phyloP scores from a whole-genome alignment of 345 rosid species.

The Lepidium sativum region DNA sequence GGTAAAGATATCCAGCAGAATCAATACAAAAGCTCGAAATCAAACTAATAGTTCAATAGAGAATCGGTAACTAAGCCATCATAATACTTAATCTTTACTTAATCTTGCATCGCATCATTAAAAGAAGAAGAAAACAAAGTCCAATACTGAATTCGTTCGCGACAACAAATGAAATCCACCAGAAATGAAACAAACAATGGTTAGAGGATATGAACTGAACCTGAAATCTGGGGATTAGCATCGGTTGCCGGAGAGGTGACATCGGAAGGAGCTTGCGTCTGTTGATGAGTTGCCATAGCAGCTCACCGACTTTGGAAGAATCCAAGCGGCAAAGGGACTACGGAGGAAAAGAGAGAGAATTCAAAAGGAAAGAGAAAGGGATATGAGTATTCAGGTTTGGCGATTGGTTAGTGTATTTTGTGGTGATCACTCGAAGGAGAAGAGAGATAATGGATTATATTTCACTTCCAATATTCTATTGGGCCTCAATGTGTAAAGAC shows the following conservation, averaged over 20 bases:
- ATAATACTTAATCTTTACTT: neutral
- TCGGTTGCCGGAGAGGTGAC: slow-evolving; percentile 3
- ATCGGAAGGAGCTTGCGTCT: slow-evolving; percentile 19
- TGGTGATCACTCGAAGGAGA: neutral
- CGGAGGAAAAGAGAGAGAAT: neutral
- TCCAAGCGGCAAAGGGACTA: neutral
- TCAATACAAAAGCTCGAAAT: neutral
- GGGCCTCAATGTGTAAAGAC: neutral
- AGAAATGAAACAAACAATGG: neutral
- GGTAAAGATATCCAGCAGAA: neutral
- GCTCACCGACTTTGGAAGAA: slow-evolving; percentile 14
- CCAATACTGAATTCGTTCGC: neutral
- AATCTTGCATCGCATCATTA: neutral
- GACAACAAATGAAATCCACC: neutral
- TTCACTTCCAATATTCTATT: neutral
- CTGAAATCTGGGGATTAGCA: slow-evolving; percentile 12
- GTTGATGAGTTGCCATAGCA: slow-evolving; percentile 31
- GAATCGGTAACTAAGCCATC: neutral
- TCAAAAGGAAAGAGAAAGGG: neutral
- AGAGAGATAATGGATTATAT: neutral
- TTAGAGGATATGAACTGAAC: neutral
- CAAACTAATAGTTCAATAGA: neutral
- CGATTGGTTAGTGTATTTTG: neutral
- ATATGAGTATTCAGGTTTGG: neutral
- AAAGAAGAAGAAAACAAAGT: neutral